Evolutionary conservation across 306 rosid genomes (phyloP), one percentile per base, ranked within the genome.

Genomic region (Castanea sativa): DNA sequence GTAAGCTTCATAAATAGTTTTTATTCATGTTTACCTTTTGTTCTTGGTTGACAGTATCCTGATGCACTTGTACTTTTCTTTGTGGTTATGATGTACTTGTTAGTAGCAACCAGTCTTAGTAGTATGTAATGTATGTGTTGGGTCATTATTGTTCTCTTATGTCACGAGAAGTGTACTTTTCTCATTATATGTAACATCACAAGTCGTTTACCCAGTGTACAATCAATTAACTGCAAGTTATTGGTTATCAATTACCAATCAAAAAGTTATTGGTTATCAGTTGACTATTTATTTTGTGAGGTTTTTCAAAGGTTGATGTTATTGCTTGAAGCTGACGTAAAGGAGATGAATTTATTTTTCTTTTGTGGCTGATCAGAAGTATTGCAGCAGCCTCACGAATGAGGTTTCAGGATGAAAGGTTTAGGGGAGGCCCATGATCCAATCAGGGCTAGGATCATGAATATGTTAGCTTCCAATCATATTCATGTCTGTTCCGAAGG

Each of bases 261-360:
- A 23, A 23, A 23, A 23, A 1, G 25, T 23, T 23, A 23, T 23
- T 23, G 25, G 25, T 59, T 59, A 59, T 59, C 25, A 25, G 21
- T 59, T 70, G 76, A 53, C 61, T 60, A 61, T 76, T 69, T 18
- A 51, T 12, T 20, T 11, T 53, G 51, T 45, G 77, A 49, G 71
- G 52, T 83, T 58, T 51, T 83, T 49, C 63, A 61, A 73, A 75
- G 82, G 79, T 59, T 71, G 20, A 33, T 73, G 29, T 77, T 61
- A 12, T 77, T 73, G 60, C 51, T 79, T 69, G 77, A 73, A 59
- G 55, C 72, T 53, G 49, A 13, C 14, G 3, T 32, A 61, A 51
- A 38, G 18, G 16, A 59, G 11, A 27, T 20, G 3, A 63, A 16
- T 45, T 53, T 64, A 16, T 43, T 15, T 25, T 45, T 6, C 23